Evolutionary conservation across 2,329 filamentous ascomycete species (phyloP), one percentile per base, ranked within the genome.

Genomic region (Xylariaceae sp.): DNA sequence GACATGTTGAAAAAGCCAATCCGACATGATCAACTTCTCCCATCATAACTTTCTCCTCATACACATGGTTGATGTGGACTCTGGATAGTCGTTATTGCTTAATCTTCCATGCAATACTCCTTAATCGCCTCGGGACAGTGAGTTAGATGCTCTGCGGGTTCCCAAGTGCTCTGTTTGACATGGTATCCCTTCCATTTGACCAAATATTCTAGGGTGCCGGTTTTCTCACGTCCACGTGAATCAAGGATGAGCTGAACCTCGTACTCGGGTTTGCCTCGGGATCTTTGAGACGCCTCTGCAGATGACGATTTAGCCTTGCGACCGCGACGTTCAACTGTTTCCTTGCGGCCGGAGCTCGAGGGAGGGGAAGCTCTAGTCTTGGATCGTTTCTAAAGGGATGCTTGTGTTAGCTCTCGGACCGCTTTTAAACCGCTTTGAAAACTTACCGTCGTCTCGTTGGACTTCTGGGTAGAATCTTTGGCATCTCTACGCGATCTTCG

Each of bases 151-250:
- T 54, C 63, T 62, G 70, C 73, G 1, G 77, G 77, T 68, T 81
- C 80, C 80, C 80, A 83, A 0, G 78, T 81, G 55, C 76, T 80
- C 1, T 77, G 64, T 19, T 69, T 65, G 1, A 61, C 57, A 0
- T 69, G 49, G 51, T 72, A 82, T 0, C 75, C 76, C 59, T 75
- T 73, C 80, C 80, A 83, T 64, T 82, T 80, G 51, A 84, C 73
- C 3, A 70, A 57, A 63, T 78, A 83, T 62, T 73, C 51, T 1
- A 35, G 44, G 1, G 7, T 50, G 6, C 62, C 57, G 65, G 57
- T 72, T 68, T 55, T 71, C 64, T 56, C 68, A 41, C 76, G 71
- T 39, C 77, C 67, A 3, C 62, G 66, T 0, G 70, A 70, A 19
- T 72, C 71, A 8, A 79, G 49, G 34, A 81, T 76, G 2, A 64